phyloP scores from a whole-genome alignment of 176 grass and related monocot genomes.

The Carex scoparia region DNA sequence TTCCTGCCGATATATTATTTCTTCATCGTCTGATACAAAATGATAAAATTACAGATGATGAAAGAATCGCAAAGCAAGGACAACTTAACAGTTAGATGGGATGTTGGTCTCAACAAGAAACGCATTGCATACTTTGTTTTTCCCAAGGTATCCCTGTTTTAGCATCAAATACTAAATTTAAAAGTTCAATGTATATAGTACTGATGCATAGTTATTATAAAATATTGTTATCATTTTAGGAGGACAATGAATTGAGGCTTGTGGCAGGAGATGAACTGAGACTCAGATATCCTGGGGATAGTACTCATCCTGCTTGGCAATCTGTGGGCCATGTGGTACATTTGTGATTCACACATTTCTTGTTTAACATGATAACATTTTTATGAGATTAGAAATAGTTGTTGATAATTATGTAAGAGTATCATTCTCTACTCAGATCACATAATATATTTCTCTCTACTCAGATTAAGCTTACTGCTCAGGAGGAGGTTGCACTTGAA shows the following conservation, averaged over 20 bases:
- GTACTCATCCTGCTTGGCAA: constrained; percentile 91
- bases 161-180: background rate
- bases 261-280: constrained; percentile 97
- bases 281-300: constrained; percentile 86
- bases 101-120: constrained; percentile 97
- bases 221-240: constrained; percentile 42
- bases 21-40: background rate
- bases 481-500: constrained; percentile 98
- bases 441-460: constrained; percentile 25
- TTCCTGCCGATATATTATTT: constrained; percentile 2
- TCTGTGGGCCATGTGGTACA: constrained; percentile 97
- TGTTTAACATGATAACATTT: background rate
- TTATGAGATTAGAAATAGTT: background rate
- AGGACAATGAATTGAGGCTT: constrained; percentile 99
- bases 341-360: background rate
- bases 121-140: constrained; percentile 97
- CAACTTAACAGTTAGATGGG: constrained; percentile 91
- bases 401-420: background rate
- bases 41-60: constrained; percentile 70
- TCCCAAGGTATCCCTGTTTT: constrained; percentile 63
- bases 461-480: constrained; percentile 97
- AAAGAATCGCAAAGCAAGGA: constrained; percentile 99
- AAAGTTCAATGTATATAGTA: background rate
- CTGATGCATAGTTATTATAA: constrained; percentile 17
- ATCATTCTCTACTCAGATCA: constrained; percentile 44